These are phyloP conservation scores for Fusarium sp. DNA, from an alignment of 2,329 filamentous ascomycete species.

Conservation along the genomic window DNA sequence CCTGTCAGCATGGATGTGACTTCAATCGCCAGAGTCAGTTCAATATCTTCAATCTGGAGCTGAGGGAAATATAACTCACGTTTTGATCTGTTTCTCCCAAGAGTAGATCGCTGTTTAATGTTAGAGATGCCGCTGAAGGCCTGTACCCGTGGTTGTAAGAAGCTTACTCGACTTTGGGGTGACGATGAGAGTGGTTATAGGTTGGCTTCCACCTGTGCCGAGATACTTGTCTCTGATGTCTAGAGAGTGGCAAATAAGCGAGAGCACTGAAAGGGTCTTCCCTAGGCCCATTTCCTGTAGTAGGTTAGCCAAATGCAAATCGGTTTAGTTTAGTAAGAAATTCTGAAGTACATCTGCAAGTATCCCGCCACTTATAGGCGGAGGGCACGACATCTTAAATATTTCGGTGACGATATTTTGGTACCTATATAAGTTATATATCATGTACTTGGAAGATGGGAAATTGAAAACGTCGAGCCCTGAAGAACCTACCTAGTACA, in stretches of 20 bases:
- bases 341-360: conserved; percentile 48
- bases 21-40: no score
- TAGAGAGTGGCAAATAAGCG: conserved; percentile 7
- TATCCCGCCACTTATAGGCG: conserved; percentile 46
- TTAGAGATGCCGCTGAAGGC: no score
- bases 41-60: no score
- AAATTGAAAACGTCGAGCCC: no score
- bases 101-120: neutral
- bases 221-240: neutral
- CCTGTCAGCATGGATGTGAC: neutral
- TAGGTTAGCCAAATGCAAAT: no score
- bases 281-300: conserved; percentile 5
- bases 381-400: neutral
- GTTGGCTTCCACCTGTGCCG: neutral
- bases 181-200: neutral
- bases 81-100: neutral
- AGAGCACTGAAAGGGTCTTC: neutral
- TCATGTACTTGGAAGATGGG: no score
- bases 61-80: neutral
- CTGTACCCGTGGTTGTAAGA: no score
- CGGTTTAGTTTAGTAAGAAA: neutral
- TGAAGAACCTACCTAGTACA: neutral
- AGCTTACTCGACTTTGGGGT: conserved; percentile 8
- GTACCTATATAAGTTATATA: neutral
- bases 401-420: neutral